These are phyloP conservation scores for Letharia lupina DNA, from an alignment of 495 filamentous ascomycete species.

Conservation along the genomic window DNA sequence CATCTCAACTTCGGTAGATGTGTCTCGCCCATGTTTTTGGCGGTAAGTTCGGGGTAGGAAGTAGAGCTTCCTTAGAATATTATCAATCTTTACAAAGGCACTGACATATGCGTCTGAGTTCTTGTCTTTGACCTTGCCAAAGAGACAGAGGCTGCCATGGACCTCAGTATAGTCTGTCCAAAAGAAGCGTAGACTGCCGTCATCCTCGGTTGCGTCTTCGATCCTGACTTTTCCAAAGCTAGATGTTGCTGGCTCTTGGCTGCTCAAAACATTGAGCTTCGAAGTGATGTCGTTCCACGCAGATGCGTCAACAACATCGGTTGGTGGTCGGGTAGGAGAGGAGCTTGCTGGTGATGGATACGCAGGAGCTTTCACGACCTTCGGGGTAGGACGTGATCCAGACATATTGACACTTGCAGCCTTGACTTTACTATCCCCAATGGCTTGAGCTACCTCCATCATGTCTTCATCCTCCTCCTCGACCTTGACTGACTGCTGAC, in stretches of 20 bases:
- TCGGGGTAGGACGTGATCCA: conserved; percentile 70
- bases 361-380: conserved; percentile 52
- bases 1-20: conserved; percentile 78
- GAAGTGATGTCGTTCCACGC: conserved; percentile 81
- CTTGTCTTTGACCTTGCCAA: conserved; percentile 94
- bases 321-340: conserved; percentile 56
- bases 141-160: conserved; percentile 84
- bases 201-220: conserved; percentile 75
- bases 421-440: conserved; percentile 52
- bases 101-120: conserved; percentile 68
- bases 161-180: conserved; percentile 96
- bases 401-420: conserved; percentile 74
- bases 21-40: conserved; percentile 55
- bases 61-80: conserved; percentile 83
- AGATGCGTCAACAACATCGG: conserved; percentile 64
- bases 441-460: conserved; percentile 75
- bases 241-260: conserved; percentile 52
- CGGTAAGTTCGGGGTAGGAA: conserved; percentile 78
- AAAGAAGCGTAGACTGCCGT: conserved; percentile 88
- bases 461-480: conserved; percentile 68
- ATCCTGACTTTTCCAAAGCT: conserved; percentile 70
- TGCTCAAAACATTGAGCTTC: conserved; percentile 77
- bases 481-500: conserved; percentile 45
- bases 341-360: conserved; percentile 65
- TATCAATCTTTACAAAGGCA: conserved; percentile 94